A percentile compares a stretch with the other conserved stretches of the same genome.
These are phyloP conservation scores for Neodidymelliopsis sp. DNA, from an alignment of 2,329 filamentous ascomycete genomes.

Conservation along the genomic window DNA sequence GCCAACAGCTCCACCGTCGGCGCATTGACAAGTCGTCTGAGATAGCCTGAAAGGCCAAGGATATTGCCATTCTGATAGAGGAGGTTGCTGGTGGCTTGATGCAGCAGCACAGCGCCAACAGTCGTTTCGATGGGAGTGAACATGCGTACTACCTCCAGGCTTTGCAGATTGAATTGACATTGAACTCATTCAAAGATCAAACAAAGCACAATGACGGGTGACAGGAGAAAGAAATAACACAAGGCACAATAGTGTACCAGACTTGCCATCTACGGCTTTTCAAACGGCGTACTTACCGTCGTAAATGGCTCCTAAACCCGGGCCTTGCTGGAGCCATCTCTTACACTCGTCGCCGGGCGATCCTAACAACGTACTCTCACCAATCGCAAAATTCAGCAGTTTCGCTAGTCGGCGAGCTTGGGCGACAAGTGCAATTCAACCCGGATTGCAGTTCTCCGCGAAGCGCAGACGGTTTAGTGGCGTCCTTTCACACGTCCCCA, in stretches of 20 bases:
- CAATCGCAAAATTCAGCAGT: constrained; percentile 20
- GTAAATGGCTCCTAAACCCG: background rate
- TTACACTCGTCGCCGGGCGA: constrained; percentile 10
- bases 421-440: constrained; percentile 18
- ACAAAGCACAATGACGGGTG: background rate
- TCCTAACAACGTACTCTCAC: background rate
- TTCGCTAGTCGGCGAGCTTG: constrained; percentile 30
- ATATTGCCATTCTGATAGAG: constrained; percentile 61
- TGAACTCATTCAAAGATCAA: background rate
- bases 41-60: constrained; percentile 59
- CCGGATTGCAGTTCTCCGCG: constrained; percentile 12
- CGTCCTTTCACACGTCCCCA: constrained; percentile 14
- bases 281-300: background rate
- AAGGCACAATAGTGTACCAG: background rate
- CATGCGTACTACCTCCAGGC: constrained; percentile 45
- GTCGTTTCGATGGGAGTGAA: constrained; percentile 62
- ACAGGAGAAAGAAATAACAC: constrained; percentile 6
- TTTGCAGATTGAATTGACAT: constrained; percentile 1
- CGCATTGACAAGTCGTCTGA: constrained; percentile 52
- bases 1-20: constrained; percentile 54
- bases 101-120: constrained; percentile 59
- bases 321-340: constrained; percentile 8
- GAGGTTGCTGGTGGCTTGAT: constrained; percentile 58
- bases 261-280: background rate
- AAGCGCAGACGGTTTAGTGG: constrained; percentile 17